Percentiles rank a stretch among this genome's conserved stretches.
These are phyloP conservation scores for Calonectria pteridis DNA, from an alignment of 2,329 filamentous ascomycete genomes.

Conservation along the genomic window DNA sequence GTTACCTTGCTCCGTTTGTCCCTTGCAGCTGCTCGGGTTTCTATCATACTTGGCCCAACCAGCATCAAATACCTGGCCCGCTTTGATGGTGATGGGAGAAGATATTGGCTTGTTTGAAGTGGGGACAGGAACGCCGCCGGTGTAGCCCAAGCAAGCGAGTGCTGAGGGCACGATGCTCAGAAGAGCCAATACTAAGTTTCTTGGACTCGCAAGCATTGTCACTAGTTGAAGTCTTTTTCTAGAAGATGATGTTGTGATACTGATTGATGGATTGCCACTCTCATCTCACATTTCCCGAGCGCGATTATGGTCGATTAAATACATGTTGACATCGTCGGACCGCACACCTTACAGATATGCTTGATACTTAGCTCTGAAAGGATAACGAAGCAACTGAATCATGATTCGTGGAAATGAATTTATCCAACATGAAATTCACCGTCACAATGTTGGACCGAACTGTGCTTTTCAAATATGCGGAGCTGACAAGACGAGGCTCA, in stretches of 20 bases:
- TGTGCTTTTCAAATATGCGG: background rate
- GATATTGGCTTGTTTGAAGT: background rate
- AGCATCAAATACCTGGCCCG: background rate
- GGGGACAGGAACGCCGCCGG: background rate
- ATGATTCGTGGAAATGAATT: background rate
- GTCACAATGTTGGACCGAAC: too few species aligned
- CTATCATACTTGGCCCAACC: constrained; percentile 2
- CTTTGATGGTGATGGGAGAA: background rate
- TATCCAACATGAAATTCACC: background rate
- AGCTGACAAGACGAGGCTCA: background rate
- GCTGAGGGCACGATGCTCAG: background rate
- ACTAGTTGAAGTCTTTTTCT: background rate
- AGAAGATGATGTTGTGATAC: too few species aligned
- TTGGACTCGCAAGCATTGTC: background rate
- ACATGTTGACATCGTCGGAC: background rate
- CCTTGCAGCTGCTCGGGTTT: background rate
- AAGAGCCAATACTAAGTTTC: background rate
- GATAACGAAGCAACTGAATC: too few species aligned
- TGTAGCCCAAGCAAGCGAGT: background rate
- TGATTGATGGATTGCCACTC: background rate
- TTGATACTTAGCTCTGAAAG: background rate
- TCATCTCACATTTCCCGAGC: too few species aligned
- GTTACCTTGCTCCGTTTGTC: background rate
- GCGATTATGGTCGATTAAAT: background rate
- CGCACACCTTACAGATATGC: background rate